Base-by-base conservation (phyloP, 495 filamentous ascomycete species). In the Penicillium cinerascens region DNA sequence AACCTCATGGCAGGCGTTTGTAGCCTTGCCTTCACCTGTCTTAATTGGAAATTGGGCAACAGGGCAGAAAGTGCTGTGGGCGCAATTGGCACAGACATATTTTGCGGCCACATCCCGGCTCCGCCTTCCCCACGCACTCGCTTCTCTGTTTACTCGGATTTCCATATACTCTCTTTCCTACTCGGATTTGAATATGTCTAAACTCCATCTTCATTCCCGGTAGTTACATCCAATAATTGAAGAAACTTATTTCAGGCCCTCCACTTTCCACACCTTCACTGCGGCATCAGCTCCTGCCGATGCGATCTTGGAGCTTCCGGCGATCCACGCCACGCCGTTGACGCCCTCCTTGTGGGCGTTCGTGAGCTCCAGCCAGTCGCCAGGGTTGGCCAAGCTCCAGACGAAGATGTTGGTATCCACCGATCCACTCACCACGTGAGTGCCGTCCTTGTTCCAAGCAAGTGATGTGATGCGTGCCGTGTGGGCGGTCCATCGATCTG, bases 341-440 rank as follows among this genome's bases (percentile, higher is more conserved):
- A 98, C 89, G 2, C 93, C 93, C 51, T 97, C 93, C 73, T 96
- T 96, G 67, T 98, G 93, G 42, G 92, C 90, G 64, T 95, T 90
- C 23, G 78, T 66, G 35, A 82, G 82, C 68, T 89, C 91, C 46
- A 92, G 73, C 63, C 92, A 81, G 63, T 84, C 85, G 22, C 88
- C 90, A 0, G 91, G 92, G 54, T 88, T 87, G 41, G 81, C 76
- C 55, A 97, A 71, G 66, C 89, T 95, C 91, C 93, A 98, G 25
- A 95, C 85, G 60, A 87, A 88, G 38, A 98, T 81, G 58, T 95
- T 87, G 4, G 91, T 96, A 63, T 98, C 93, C 35, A 97, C 70
- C 3, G 81, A 83, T 5, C 92, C 95, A 60, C 88, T 95, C 13
- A 83, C 89, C 6, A 91, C 87, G 64, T 88, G 86, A 18, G 83